phyloP scores from a whole-genome alignment of 495 filamentous ascomycete species.

The Parmelia sp. region DNA sequence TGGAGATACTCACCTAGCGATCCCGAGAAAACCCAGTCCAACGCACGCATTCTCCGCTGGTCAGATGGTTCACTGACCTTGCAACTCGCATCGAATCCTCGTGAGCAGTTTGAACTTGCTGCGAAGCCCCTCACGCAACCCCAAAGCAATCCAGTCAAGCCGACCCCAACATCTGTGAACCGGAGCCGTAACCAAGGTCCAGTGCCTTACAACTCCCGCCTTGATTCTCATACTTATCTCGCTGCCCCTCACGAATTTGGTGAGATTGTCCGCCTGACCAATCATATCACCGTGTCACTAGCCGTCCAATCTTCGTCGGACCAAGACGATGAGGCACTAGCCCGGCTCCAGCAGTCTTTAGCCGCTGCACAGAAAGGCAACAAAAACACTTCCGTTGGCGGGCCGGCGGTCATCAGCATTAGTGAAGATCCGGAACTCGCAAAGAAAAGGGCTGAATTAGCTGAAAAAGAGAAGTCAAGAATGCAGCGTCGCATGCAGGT shows the following conservation, averaged over 20 bases:
- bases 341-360: slow-evolving; percentile 63
- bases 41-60: slow-evolving; percentile 72
- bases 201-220: slow-evolving; percentile 56
- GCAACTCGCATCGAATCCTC: slow-evolving; percentile 62
- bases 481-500: slow-evolving; percentile 62
- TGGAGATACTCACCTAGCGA: slow-evolving; percentile 64
- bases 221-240: slow-evolving; percentile 79
- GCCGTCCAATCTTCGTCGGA: slow-evolving; percentile 61
- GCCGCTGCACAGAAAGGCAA: slow-evolving; percentile 51
- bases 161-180: slow-evolving; percentile 40
- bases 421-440: slow-evolving; percentile 75
- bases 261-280: slow-evolving; percentile 64
- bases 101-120: slow-evolving; percentile 72
- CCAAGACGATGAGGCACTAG: slow-evolving; percentile 70
- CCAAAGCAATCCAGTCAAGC: slow-evolving; percentile 38
- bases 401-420: slow-evolving; percentile 50
- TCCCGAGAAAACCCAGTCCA: slow-evolving; percentile 57
- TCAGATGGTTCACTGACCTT: slow-evolving; percentile 80
- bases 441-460: slow-evolving; percentile 65
- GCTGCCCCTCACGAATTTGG: slow-evolving; percentile 64
- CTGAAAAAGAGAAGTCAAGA: slow-evolving; percentile 64
- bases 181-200: slow-evolving; percentile 14
- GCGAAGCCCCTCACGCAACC: slow-evolving; percentile 70
- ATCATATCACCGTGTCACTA: slow-evolving; percentile 73
- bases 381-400: slow-evolving; percentile 55